Percentiles rank a stretch among this genome's conserved stretches.
Evolutionary conservation across 169 alveolate species (phyloP).

Genomic region (Plasmodium gaboni): DNA sequence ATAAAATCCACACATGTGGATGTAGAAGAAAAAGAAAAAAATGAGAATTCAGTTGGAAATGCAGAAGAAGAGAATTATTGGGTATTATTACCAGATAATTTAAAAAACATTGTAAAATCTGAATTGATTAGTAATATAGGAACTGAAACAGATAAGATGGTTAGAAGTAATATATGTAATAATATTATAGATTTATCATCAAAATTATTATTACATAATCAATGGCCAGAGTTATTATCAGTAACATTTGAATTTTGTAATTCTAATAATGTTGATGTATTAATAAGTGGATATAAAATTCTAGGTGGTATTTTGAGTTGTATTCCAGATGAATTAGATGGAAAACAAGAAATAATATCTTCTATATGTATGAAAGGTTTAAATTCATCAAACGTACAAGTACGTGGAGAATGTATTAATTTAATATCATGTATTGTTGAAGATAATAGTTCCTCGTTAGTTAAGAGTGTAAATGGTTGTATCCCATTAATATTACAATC

Average conservation of each 20-base stretch:
- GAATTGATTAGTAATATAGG: slow-evolving; percentile 79
- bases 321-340: slow-evolving; percentile 73
- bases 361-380: slow-evolving; percentile 80
- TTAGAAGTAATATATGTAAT: slow-evolving; percentile 84
- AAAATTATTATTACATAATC: slow-evolving; percentile 74
- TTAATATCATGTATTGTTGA: slow-evolving; percentile 80
- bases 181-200: slow-evolving; percentile 83
- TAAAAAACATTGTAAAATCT: slow-evolving; percentile 78
- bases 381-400: slow-evolving; percentile 77
- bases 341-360: slow-evolving; percentile 71
- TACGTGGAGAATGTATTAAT: slow-evolving; percentile 83
- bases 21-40: slow-evolving; percentile 77
- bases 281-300: slow-evolving; percentile 83
- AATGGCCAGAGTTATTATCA: slow-evolving; percentile 85
- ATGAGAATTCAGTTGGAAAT: slow-evolving; percentile 66
- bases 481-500: slow-evolving; percentile 82
- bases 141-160: slow-evolving; percentile 79
- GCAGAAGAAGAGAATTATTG: slow-evolving; percentile 68
- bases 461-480: slow-evolving; percentile 78
- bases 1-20: slow-evolving; percentile 80
- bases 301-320: slow-evolving; percentile 84
- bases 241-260: slow-evolving; percentile 81
- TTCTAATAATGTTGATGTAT: slow-evolving; percentile 79
- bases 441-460: slow-evolving; percentile 75
- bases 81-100: slow-evolving; percentile 65